Conservation (phyloP, 2,329 filamentous ascomycete species). For the Claviceps sp. region DNA sequence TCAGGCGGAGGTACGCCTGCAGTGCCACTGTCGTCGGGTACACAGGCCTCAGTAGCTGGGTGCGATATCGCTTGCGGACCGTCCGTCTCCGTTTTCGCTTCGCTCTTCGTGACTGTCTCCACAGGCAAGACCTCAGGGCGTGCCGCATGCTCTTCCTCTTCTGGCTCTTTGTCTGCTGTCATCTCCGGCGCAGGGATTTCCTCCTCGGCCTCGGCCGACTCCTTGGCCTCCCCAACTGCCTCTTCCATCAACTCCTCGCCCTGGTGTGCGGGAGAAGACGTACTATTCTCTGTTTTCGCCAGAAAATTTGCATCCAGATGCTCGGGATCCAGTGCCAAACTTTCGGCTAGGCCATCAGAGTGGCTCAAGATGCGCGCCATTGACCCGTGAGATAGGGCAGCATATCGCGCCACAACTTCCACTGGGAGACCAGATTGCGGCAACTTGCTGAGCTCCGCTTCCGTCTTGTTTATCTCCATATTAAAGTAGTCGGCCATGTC, state of each 20-base stretch:
- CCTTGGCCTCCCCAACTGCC: background rate
- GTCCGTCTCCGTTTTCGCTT: constrained; percentile 30
- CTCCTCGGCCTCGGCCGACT: background rate
- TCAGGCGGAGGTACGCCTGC: constrained; percentile 1
- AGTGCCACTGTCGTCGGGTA: background rate
- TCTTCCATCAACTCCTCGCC: background rate
- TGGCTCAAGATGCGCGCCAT: constrained; percentile 34
- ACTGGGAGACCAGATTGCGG: constrained; percentile 25
- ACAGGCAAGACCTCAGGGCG: background rate
- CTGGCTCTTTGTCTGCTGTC: background rate
- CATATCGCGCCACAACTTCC: constrained; percentile 32
- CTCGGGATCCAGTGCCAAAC: constrained; percentile 24
- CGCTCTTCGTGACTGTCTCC: constrained; percentile 19
- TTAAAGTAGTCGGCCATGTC: constrained; percentile 45
- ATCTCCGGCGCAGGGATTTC: background rate
- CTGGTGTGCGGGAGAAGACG: background rate
- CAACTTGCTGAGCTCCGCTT: constrained; percentile 34
- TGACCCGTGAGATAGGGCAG: constrained; percentile 33
- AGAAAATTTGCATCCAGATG: constrained; percentile 4
- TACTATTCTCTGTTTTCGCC: background rate
- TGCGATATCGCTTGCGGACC: constrained; percentile 4
- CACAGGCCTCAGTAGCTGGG: background rate
- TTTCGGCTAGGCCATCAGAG: constrained; percentile 26
- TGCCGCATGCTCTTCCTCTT: constrained; percentile 1
- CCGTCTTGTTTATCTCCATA: constrained; percentile 36